A percentile compares a stretch with the other conserved stretches of the same genome.
phyloP scores from a whole-genome alignment of 176 grass and related monocot species.

The Saccharum spontaneum region DNA sequence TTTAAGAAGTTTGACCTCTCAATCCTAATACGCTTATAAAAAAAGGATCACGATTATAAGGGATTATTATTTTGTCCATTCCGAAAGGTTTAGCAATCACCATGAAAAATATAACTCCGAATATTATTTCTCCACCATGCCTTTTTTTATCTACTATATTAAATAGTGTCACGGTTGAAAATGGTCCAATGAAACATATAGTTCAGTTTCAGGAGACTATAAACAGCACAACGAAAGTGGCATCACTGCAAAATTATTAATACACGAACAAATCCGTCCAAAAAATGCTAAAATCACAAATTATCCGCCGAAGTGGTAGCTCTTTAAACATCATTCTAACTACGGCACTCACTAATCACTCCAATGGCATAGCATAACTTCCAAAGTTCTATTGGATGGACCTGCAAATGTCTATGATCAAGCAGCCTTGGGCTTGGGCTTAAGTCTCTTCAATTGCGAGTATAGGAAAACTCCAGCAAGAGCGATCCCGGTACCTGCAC shows the following conservation, averaged over 20 bases:
- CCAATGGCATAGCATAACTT: background rate
- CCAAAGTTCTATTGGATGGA: background rate
- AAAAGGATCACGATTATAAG: background rate
- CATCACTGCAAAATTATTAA: background rate
- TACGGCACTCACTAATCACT: background rate
- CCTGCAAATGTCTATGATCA: background rate
- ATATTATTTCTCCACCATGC: background rate
- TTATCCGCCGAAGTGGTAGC: background rate
- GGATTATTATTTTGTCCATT: background rate
- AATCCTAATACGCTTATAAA: background rate
- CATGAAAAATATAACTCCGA: background rate
- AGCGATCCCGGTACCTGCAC: slow-evolving; percentile 73
- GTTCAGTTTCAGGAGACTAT: background rate
- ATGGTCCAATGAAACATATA: background rate
- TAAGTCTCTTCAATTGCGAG: slow-evolving; percentile 49
- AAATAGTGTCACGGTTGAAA: background rate
- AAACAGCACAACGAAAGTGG: background rate
- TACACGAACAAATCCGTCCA: background rate
- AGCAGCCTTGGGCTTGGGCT: slow-evolving; percentile 82
- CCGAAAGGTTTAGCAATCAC: background rate
- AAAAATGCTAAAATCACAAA: background rate
- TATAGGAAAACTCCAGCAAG: slow-evolving; percentile 91
- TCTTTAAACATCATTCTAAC: background rate
- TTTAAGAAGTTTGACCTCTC: background rate
- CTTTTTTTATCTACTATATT: background rate